Evolutionary conservation across 805 yeast species (phyloP), one percentile per base, ranked within the genome.

Genomic region (Ogataea pini): DNA sequence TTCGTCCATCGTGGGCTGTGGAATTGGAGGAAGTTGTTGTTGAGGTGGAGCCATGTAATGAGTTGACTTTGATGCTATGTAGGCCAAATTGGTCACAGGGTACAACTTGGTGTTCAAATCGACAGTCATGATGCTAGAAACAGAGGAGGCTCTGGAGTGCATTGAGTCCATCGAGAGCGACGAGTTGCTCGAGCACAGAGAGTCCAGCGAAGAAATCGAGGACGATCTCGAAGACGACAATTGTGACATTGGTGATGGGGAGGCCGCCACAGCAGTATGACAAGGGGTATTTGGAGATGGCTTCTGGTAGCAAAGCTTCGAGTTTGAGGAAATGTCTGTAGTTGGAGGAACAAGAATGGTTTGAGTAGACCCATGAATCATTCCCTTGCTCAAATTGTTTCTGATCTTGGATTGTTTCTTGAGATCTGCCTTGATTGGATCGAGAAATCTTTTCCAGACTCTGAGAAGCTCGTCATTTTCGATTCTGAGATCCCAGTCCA

Each of bases 401-500:
- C 70, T 61, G 25, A 67, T 55, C 50, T 59, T 62, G 19, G 62
- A 56, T 49, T 65, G 64, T 51, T 56, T 66, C 48, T 57, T 65
- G 48, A 69, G 52, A 38, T 68, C 72, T 0, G 56, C 44, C 57
- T 71, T 77, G 64, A 80, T 78, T 29, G 84, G 84, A 25, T 72
- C 75, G 54, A 80, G 69, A 71, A 79, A 77, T 49, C 70, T 64
- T 49, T 61, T 65, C 62, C 79, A 71, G 34, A 66, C 70, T 24
- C 50, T 52, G 37, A 65, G 56, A 64, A 79, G 70, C 48, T 80
- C 83, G 20, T 64, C 65, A 55, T 68, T 73, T 43, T 67, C 61
- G 34, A 79, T 75, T 48, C 71, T 67, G 52, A 85, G 70, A 63
- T 86, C 85, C 90, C 91, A 86, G 66, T 85, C 77, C 62, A 86